Evolutionary conservation across 176 grass and related monocot species (phyloP), one percentile per base, ranked within the genome.

Genomic region (Triticum turgidum): DNA sequence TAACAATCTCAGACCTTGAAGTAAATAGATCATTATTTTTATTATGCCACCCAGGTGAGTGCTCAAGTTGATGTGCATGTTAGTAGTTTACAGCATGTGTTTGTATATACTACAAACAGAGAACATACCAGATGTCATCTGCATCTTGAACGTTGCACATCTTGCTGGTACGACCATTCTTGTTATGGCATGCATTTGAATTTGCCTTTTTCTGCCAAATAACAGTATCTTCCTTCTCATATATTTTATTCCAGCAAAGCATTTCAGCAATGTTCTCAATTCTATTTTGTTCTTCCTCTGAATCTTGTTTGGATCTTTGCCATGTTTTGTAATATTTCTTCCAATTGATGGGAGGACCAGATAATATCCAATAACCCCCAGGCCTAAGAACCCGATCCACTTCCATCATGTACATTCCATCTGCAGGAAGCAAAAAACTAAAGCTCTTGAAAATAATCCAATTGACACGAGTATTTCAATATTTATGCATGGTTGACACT

Each of bases 351-450:
- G 91, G 91, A 89, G 91, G 91, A 20, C 94, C 89, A 80, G 94
- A 96, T 69, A 96, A 84, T 85, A 96, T 90, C 91, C 91, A 96
- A 88, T 93, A 96, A 54, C 94, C 94, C 17, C 94, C 91, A 88
- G 91, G 91, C 63, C 89, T 96, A 63, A 96, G 82, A 81, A 96
- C 85, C 34, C 94, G 58, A 86, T 96, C 94, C 64, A 93, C 87
- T 88, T 96, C 94, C 89, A 96, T 93, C 91, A 96, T 93, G 85
- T 96, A 93, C 79, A 92, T 93, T 76, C 91, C 94, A 21, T 89
- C 94, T 96, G 79, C 72, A 86, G 34, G 81, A 89, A 93, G 65
- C 49, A 79, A 76, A 72, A 47, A 38, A 62, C 9, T 82, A 85
- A 69, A 51, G 63, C 32, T 78, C 49, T 62, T 30, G 39, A 74